These are phyloP conservation scores for Mrakiaceae sp. DNA, from an alignment of 1,284 basidiomycete genomes.

Conservation along the genomic window DNA sequence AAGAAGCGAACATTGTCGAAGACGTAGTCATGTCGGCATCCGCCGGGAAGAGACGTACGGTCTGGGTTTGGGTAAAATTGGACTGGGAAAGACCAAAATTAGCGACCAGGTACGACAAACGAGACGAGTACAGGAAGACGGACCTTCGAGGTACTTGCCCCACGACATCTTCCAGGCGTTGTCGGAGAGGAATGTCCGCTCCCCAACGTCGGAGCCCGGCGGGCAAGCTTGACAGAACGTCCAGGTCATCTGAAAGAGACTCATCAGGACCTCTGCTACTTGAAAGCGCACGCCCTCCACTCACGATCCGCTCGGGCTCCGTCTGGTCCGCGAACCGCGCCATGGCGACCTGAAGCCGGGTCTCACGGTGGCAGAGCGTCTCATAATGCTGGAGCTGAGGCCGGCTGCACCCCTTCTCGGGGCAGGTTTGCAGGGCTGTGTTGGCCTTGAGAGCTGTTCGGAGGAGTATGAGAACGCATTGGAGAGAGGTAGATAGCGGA, in stretches of 20 bases:
- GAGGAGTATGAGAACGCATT: too few relatives aligned
- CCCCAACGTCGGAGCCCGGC: constrained; percentile 20
- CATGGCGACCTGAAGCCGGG: constrained; percentile 68
- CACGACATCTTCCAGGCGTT: constrained; percentile 61
- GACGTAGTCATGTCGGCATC: constrained; percentile 90
- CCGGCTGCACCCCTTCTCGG: constrained; percentile 70
- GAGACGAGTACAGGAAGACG: too few relatives aligned
- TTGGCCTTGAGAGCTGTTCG: constrained; percentile 44
- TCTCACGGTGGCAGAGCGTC: constrained; percentile 79
- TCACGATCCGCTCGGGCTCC: constrained; percentile 8
- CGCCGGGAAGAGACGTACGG: constrained; percentile 61
- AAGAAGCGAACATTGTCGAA: constrained; percentile 90
- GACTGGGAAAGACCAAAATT: too few relatives aligned
- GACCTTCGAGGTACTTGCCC: constrained; percentile 33
- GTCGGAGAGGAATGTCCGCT: constrained; percentile 64
- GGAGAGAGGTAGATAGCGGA: too few relatives aligned
- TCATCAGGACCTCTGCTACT: too few relatives aligned
- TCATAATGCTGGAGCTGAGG: constrained; percentile 73
- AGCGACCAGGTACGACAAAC: too few relatives aligned
- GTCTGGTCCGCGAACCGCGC: constrained; percentile 60
- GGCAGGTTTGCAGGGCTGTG: constrained; percentile 57
- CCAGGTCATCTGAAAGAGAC: constrained; percentile 55
- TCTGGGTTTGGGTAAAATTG: constrained; percentile 69
- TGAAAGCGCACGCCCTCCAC: constrained; percentile 29
- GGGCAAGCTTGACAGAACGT: constrained; percentile 76